phyloP scores from a whole-genome alignment of 805 yeast species.

The Candida boleticola region DNA sequence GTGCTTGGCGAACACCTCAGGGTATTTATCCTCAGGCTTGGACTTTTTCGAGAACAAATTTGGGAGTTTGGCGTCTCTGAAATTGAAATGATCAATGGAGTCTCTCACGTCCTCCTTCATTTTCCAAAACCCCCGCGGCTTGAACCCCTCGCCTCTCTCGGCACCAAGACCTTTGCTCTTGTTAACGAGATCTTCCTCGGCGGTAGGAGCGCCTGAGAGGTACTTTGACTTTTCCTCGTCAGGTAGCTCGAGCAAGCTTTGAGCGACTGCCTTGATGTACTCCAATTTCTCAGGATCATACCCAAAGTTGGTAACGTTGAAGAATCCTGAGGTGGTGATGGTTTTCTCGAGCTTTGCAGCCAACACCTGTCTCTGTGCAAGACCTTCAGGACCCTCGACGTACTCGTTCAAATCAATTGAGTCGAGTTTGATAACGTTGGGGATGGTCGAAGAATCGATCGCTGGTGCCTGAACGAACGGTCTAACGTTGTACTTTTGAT shows the following conservation, averaged over 20 bases:
- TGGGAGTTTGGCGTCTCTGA: constrained; percentile 28
- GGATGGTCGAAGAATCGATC: constrained; percentile 7
- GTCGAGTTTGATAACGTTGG: constrained; percentile 22
- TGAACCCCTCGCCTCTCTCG: constrained; percentile 47
- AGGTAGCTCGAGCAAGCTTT: constrained; percentile 24
- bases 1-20: constrained; percentile 39
- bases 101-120: constrained; percentile 42
- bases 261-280: constrained; percentile 20
- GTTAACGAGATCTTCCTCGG: constrained; percentile 25
- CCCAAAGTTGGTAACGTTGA: constrained; percentile 33
- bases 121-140: constrained; percentile 49
- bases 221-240: constrained; percentile 21
- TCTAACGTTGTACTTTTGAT: constrained; percentile 21
- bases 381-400: constrained; percentile 34
- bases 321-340: constrained; percentile 43
- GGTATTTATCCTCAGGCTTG: constrained; percentile 16
- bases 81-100: constrained; percentile 43
- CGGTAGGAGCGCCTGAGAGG: constrained; percentile 28
- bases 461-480: constrained; percentile 22
- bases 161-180: constrained; percentile 35
- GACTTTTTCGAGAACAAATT: not conserved
- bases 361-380: constrained; percentile 24
- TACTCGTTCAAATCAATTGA: constrained; percentile 36
- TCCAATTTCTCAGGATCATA: constrained; percentile 17
- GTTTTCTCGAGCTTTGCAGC: constrained; percentile 39